These are phyloP conservation scores for Aphanomyces invadans DNA, from an alignment of 352 stramenopile species.

Conservation along the genomic window DNA sequence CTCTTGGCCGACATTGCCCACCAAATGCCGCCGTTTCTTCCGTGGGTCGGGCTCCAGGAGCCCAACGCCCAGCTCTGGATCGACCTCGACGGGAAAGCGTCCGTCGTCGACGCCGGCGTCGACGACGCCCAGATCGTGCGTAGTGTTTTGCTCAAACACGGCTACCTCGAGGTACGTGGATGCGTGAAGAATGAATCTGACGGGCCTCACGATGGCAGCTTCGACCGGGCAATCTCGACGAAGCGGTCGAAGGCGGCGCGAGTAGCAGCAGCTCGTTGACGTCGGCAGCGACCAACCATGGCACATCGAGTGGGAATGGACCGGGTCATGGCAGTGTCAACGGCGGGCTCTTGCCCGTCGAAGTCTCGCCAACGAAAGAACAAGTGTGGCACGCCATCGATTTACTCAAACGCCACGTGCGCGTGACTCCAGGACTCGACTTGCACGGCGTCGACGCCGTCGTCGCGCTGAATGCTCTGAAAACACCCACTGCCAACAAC, in stretches of 20 bases:
- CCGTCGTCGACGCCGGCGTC: slow-evolving; percentile 64
- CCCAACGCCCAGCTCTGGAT: slow-evolving; percentile 53
- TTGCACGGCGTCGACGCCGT: slow-evolving; percentile 48
- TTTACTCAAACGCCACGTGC: slow-evolving; percentile 66
- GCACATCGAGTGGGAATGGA: no score
- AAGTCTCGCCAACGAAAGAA: background rate
- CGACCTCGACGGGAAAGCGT: slow-evolving; percentile 68
- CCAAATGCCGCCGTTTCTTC: slow-evolving; percentile 59
- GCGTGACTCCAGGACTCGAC: slow-evolving; percentile 46
- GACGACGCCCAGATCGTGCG: slow-evolving; percentile 80
- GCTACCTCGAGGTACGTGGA: slow-evolving; percentile 45
- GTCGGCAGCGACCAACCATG: no score
- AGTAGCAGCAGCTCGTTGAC: no score
- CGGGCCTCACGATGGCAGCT: no score
- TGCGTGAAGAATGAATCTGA: slow-evolving; percentile 49
- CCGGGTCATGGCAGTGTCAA: no score
- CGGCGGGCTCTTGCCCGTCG: no score
- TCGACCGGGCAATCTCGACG: slow-evolving; percentile 29
- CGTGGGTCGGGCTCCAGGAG: slow-evolving; percentile 54
- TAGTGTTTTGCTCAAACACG: slow-evolving; percentile 73
- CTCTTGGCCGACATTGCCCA: slow-evolving; percentile 51
- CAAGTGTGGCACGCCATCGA: slow-evolving; percentile 51
- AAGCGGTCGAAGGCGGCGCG: slow-evolving; percentile 33
- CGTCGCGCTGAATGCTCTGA: slow-evolving; percentile 67
- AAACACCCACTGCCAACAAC: slow-evolving; percentile 37